Percentiles rank a stretch among this genome's conserved stretches.
Conservation (phyloP, 164 flowering plant genomes). For the Santalum album region DNA sequence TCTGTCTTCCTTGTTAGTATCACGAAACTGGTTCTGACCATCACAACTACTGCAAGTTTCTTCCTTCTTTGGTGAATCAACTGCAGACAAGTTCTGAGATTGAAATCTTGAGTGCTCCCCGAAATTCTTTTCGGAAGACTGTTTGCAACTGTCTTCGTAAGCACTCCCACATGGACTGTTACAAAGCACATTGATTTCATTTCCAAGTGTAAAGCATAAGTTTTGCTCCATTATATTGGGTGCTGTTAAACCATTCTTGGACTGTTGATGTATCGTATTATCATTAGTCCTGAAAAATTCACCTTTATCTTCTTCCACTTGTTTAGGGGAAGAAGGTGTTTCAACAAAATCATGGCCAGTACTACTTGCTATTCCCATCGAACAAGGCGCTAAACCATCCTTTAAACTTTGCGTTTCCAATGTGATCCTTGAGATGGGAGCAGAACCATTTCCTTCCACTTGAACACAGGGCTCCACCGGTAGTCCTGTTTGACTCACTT, state of each 20-base stretch:
- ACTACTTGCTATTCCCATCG: constrained; percentile 4
- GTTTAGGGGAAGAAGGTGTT: not conserved
- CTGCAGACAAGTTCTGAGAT: not conserved
- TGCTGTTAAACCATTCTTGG: constrained; percentile 1
- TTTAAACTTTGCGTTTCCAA: constrained; percentile 8
- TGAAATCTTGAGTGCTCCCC: not conserved
- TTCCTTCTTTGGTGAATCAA: constrained; percentile 9
- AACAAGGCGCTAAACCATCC: constrained; percentile 19
- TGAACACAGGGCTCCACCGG: constrained; percentile 3
- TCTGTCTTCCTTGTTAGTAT: constrained; percentile 7
- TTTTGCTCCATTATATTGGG: not conserved
- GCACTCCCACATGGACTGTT: too few relatives aligned
- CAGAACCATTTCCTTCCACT: constrained; percentile 7
- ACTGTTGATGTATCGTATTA: constrained; percentile 1
- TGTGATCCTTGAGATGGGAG: constrained; percentile 4
- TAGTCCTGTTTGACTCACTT: constrained; percentile 11
- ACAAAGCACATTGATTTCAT: constrained; percentile 1
- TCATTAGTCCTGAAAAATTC: constrained; percentile 2
- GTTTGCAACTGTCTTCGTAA: too few relatives aligned
- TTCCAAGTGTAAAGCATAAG: not conserved
- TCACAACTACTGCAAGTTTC: constrained; percentile 11
- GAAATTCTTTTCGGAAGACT: too few relatives aligned
- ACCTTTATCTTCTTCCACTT: constrained; percentile 10
- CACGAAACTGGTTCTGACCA: constrained; percentile 9
- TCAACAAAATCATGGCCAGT: constrained; percentile 5